Evolutionary conservation across 1,284 basidiomycete genomes (phyloP), one percentile per base, ranked within the genome.

Genomic region (Melampsora americana): DNA sequence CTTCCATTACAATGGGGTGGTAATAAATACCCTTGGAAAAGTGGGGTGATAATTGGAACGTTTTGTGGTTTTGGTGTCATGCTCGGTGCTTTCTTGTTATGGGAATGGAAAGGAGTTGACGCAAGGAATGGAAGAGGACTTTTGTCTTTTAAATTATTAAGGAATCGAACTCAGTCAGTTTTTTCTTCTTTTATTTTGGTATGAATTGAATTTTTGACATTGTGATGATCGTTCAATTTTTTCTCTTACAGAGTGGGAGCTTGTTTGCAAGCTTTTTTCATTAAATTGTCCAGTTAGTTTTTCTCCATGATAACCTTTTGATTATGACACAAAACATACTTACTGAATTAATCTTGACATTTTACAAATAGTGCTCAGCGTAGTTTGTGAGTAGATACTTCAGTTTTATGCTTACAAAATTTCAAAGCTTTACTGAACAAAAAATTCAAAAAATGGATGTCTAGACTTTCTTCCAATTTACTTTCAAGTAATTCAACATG

Each of bases 31-130:
- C 23, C 53, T 59, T 59, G 53, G 53, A 28, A 59, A 1, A 59
- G 53, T 14, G 20, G 23, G 18, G n/a, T 59, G 53, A 20, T 59
- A 9, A 59, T 59, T 23, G 53, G 53, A 7, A 59, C 53, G 9
- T 59, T 59, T 28, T 59, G 53, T 14, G 53, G 53, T 59, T 59
- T 26, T 28, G 53, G 53, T 23, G 53, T 23, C n/a, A 23, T 59
- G n/a, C 53, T 59, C 23, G 53, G 20, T 23, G 12, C 28, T 28
- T 59, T 59, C 23, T 18, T 59, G 6, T 28, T 26, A 12, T 59
- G 53, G 53, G 53, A 59, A 59, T 59, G 53, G 53, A 59, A 59
- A 28, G 53, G 53, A 23, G 53, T 59, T 7, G 53, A 59, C 18
- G 53, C n/a, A 28, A 59, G n/a, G 53, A 59, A 59, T 23, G 53